Evolutionary conservation across 2,329 filamentous ascomycete genomes (phyloP), one percentile per base, ranked within the genome.

Genomic region (Calonectria hongkongensis): DNA sequence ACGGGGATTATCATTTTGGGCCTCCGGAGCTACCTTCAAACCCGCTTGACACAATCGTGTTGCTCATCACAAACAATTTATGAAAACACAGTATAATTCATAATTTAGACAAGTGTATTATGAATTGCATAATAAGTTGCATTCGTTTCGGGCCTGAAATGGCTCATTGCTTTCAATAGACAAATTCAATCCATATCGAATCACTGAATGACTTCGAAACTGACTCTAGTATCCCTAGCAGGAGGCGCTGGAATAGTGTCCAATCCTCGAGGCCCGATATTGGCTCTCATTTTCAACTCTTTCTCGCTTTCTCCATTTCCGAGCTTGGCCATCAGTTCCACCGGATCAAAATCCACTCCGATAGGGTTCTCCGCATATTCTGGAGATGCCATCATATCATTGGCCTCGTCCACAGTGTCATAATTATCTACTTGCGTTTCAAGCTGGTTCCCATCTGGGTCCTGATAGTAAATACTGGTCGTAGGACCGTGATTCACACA

Each of bases 361-460:
- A 74, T 54, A 4, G 73, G 69, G 8, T 74, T 74, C 47, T 70
- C 48, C 13, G 50, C 15, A 41, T 58, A 74, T 45, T 27, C 47
- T 7, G 16, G 18, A 1, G 28, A 56, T 12, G 18, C 28, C 73
- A 74, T 74, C 28, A 72, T 67, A 2, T 45, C 65, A 27, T 39
- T 70, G 2, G 70, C 67, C 15, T 65, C 70, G 5, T 72, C 62
- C 6, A 68, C 47, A 3, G 70, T 74, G 56, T 70, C 66, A 21
- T 68, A 74, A 28, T 70, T 72, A n/a, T 74, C 73, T 3, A 74
- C 73, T 36, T 72, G 73, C 0, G 66, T 70, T 68, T 74, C 73
- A 7, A 74, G 36, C 47, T 47, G 36, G 50, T 74, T 74, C 2
- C 73, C 70, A 9, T 74, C 73, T 0, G 73, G 73, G 27, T 72